These are phyloP conservation scores for Rhododendron ovatum DNA, from an alignment of 148 eudicot genomes.

Conservation along the genomic window DNA sequence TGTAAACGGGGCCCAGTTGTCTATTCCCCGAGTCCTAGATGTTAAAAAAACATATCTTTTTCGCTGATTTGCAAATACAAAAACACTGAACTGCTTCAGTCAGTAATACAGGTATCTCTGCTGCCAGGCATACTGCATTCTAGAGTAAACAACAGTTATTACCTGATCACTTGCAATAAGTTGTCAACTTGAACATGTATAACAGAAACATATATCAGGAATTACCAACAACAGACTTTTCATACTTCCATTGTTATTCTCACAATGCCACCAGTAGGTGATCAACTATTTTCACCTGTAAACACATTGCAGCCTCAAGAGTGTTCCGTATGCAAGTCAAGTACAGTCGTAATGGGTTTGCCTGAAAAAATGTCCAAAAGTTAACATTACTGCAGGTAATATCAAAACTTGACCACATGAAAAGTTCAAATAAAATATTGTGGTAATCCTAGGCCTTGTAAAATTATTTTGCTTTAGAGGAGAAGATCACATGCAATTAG, in stretches of 20 bases:
- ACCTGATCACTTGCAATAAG: not conserved
- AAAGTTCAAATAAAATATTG: not conserved
- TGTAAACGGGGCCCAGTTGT: not conserved
- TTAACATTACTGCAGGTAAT: not conserved
- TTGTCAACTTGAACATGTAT: not conserved
- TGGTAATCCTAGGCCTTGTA: not conserved
- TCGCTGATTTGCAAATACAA: not conserved
- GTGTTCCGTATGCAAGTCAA: constrained; percentile 89
- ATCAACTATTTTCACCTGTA: constrained; percentile 42
- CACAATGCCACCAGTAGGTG: not conserved
- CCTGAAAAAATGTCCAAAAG: constrained; percentile 34
- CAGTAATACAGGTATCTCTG: not conserved
- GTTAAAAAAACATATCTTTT: not conserved
- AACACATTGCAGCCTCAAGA: constrained; percentile 89
- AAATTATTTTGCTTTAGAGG: not conserved
- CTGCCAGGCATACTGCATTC: not conserved
- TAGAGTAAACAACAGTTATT: not conserved
- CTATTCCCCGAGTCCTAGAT: not conserved
- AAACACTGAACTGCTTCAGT: not conserved
- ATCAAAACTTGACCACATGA: not conserved
- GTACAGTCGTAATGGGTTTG: constrained; percentile 62
- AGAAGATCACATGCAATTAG: not conserved
- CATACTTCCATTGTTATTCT: no score
- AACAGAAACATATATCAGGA: not conserved
- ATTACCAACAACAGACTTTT: not conserved